Percentiles rank a stretch among this genome's conserved stretches.
Conservation (phyloP, 805 yeast species). For the Komagataella ulmi region DNA sequence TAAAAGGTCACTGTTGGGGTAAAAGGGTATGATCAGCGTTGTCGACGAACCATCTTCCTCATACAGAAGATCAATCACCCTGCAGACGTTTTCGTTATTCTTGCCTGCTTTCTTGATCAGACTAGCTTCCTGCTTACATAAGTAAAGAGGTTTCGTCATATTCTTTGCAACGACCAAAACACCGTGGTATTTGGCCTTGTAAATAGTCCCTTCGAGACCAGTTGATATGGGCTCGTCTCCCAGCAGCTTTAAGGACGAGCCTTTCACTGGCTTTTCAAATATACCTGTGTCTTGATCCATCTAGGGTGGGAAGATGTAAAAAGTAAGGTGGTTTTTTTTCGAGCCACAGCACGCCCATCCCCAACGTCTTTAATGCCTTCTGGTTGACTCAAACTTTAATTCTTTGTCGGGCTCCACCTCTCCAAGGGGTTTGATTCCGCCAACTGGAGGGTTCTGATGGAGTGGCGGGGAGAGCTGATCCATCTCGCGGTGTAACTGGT, state of each 20-base stretch:
- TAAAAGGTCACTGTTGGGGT: conserved; percentile 33
- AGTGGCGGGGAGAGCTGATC: background rate
- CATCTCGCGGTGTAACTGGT: too few relatives aligned
- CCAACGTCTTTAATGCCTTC: background rate
- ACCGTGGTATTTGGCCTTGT: background rate
- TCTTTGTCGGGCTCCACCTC: background rate
- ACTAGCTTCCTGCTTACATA: background rate
- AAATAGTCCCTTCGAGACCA: background rate
- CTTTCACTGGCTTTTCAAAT: background rate
- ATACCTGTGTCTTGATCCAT: background rate
- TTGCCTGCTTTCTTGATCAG: background rate
- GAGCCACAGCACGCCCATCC: background rate
- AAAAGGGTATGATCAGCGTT: conserved; percentile 24
- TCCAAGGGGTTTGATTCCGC: background rate
- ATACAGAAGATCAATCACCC: background rate
- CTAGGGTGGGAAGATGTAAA: background rate
- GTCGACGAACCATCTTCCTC: background rate
- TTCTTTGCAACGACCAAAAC: background rate
- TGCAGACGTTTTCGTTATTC: background rate
- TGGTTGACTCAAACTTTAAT: background rate
- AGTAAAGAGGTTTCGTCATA: background rate
- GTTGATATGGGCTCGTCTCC: background rate
- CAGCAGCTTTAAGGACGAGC: background rate
- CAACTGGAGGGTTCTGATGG: background rate
- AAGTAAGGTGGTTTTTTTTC: background rate